Conservation (phyloP, 129 eudicot species). For the Deinandra increscens region DNA sequence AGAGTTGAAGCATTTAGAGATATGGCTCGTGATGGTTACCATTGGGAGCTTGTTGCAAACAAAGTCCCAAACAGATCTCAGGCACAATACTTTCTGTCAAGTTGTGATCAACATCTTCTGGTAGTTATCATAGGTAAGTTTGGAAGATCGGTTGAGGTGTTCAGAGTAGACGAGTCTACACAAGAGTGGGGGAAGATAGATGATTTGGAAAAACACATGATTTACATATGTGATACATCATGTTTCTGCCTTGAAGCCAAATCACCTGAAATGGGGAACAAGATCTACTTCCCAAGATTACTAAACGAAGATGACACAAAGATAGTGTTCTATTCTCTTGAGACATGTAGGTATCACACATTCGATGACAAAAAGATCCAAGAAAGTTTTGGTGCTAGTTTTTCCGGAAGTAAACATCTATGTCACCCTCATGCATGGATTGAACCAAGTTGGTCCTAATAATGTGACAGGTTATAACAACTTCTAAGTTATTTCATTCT, state of each 20-base stretch:
- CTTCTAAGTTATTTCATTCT: no score
- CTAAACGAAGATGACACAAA: neutral
- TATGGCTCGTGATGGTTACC: neutral
- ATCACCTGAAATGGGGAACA: neutral
- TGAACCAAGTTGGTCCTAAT: conserved; percentile 4
- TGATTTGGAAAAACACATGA: no score
- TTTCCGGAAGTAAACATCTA: neutral
- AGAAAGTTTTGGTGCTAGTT: neutral
- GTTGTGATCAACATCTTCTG: neutral
- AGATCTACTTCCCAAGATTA: conserved; percentile 9
- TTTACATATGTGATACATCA: neutral
- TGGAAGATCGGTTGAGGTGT: conserved; percentile 7
- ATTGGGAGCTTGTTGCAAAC: neutral
- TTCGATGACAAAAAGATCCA: neutral
- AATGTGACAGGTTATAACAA: no score
- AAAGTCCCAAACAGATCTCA: neutral
- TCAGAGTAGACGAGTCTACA: neutral
- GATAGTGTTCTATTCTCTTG: neutral
- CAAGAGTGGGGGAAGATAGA: conserved; percentile 2
- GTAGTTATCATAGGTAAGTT: neutral
- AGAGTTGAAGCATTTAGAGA: neutral
- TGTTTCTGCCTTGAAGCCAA: neutral
- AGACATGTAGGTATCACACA: neutral
- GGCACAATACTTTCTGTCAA: neutral
- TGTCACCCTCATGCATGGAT: neutral